phyloP scores from a whole-genome alignment of 1,284 basidiomycete species.

The Ganoderma sinense region DNA sequence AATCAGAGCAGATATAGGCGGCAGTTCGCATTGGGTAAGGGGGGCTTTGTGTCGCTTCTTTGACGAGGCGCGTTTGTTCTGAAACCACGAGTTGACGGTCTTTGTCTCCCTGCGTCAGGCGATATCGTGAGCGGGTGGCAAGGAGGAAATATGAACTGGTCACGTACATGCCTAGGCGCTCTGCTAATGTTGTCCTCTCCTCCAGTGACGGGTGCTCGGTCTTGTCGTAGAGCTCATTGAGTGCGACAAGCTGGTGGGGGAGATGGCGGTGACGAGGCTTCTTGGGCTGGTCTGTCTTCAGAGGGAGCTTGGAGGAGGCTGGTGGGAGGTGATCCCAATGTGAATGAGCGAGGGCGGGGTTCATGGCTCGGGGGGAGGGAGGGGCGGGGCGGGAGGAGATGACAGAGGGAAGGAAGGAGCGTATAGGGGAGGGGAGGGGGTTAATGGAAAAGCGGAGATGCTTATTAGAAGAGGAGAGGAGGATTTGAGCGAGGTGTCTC shows the following conservation, averaged over 20 bases:
- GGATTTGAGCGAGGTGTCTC: conserved; percentile 45
- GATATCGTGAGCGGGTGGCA: conserved; percentile 26
- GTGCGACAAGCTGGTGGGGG: conserved; percentile 69
- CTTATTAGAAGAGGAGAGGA: conserved; percentile 39
- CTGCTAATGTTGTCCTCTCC: conserved; percentile 68
- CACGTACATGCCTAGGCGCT: conserved; percentile 76
- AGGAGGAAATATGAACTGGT: conserved; percentile 20
- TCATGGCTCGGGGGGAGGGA: conserved; percentile 41
- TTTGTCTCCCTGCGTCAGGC: conserved; percentile 70
- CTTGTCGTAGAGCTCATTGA: conserved; percentile 79
- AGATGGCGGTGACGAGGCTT: conserved; percentile 81
- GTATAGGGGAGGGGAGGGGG: conserved; percentile 36
- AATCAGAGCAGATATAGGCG: conserved; percentile 54
- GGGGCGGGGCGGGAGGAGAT: conserved; percentile 32
- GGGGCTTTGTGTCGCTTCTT: conserved; percentile 64
- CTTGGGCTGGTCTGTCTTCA: conserved; percentile 55
- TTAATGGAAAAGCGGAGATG: conserved; percentile 39
- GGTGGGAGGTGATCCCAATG: conserved; percentile 36
- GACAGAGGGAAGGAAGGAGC: conserved; percentile 33
- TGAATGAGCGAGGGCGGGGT: conserved; percentile 38
- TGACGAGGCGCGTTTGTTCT: conserved; percentile 82
- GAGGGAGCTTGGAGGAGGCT: conserved; percentile 37
- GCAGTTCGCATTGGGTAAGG: conserved; percentile 42
- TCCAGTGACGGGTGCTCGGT: conserved; percentile 79
- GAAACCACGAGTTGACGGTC: conserved; percentile 85